These are phyloP conservation scores for Penicillium sp. DNA, from an alignment of 2,329 filamentous ascomycete genomes.

Conservation along the genomic window DNA sequence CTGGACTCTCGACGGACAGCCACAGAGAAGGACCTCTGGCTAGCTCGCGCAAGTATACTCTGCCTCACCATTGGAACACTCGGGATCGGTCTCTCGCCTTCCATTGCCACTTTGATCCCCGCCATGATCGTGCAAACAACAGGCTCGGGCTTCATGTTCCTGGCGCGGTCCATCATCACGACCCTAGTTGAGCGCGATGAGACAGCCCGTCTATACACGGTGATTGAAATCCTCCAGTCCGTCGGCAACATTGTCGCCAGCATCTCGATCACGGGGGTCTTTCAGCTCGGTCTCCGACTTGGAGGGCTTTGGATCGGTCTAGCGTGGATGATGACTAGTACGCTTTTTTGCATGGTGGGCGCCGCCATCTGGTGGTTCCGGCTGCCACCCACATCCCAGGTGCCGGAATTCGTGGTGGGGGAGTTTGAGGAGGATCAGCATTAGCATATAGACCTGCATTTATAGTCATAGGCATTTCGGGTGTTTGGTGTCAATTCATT, in stretches of 20 bases:
- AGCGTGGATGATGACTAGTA: conserved; percentile 42
- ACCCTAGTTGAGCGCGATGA: conserved; percentile 47
- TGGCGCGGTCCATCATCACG: conserved; percentile 46
- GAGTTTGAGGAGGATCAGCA: conserved; percentile 16
- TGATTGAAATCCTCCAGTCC: conserved; percentile 47
- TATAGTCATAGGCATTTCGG: conserved; percentile 2
- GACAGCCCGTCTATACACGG: conserved; percentile 47
- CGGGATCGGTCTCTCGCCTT: conserved; percentile 44
- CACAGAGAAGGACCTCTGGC: conserved; percentile 43
- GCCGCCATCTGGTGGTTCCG: conserved; percentile 26
- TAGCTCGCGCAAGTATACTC: conserved; percentile 44
- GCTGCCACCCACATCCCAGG: conserved; percentile 15
- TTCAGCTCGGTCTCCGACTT: conserved; percentile 45
- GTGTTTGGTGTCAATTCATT: conserved; percentile 6
- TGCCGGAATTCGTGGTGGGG: conserved; percentile 18
- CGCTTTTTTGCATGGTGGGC: conserved; percentile 31
- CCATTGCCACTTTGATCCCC: conserved; percentile 40
- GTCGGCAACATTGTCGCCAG: conserved; percentile 47
- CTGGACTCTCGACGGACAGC: conserved; percentile 34
- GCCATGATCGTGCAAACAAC: conserved; percentile 47
- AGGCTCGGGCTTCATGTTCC: conserved; percentile 46
- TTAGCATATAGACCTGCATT: conserved; percentile 2
- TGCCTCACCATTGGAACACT: conserved; percentile 44
- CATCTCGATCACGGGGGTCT: conserved; percentile 43
- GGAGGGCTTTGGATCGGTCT: conserved; percentile 47